Evolutionary conservation across 2,329 filamentous ascomycete species (phyloP).

Genomic region (Trichoderma afroharzianum): DNA sequence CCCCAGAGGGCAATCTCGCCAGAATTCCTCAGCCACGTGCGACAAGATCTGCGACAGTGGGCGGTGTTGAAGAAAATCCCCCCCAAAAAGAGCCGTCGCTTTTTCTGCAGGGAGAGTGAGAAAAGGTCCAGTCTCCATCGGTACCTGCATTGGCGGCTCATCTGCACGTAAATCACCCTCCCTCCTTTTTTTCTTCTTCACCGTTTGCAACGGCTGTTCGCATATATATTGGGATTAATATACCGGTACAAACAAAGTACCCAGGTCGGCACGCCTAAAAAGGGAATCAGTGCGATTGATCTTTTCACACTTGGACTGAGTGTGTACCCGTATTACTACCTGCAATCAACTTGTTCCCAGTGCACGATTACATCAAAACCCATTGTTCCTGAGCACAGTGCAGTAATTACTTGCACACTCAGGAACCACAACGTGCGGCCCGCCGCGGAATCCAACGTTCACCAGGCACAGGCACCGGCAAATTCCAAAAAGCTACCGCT

Average conservation of each 20-base stretch:
- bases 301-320: neutral
- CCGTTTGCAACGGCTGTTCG: neutral
- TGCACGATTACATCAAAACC: neutral
- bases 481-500: neutral
- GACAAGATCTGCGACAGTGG: slow-evolving; percentile 1
- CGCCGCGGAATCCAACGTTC: neutral
- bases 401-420: neutral
- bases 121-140: neutral
- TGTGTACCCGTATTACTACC: neutral
- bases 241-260: neutral
- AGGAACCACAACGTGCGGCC: neutral
- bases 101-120: slow-evolving; percentile 4
- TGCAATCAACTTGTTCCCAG: neutral
- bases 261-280: neutral
- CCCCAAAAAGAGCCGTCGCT: neutral
- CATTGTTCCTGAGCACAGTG: neutral
- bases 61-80: slow-evolving; percentile 3
- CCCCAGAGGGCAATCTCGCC: slow-evolving; percentile 1
- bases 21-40: slow-evolving; percentile 4
- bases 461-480: neutral
- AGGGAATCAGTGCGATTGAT: neutral
- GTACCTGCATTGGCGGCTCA: neutral
- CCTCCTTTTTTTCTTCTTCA: neutral
- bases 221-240: neutral
- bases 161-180: neutral